Evolutionary conservation across 208 protist genomes (phyloP), one percentile per base, ranked within the genome.

Genomic region (Leishmania guyanensis): DNA sequence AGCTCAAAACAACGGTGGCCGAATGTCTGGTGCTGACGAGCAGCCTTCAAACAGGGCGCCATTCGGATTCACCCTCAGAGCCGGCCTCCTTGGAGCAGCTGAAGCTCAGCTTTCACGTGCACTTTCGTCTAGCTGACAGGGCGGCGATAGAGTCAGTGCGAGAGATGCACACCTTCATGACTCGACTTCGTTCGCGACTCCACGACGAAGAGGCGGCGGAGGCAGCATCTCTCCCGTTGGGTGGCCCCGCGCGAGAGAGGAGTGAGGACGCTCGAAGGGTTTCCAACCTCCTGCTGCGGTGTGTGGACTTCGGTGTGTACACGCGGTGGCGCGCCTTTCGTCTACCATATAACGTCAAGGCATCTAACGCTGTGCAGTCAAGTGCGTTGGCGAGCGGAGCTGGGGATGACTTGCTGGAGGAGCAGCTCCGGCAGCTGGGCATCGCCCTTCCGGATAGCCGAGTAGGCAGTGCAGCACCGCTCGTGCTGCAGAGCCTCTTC

Each of bases 241-340:
- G 71, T 46, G 22, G 22, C 58, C 1, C 54, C 10, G 26, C 71
- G 5, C 51, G 70, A 5, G 50, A 33, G 51, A 62, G n/a, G 43
- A n/a, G 36, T 6, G 71, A 58, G 22, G 76, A 62, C 39, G 80
- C 65, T 16, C 36, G 6, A 33, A 70, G 36, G 43, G 77, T 72
- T 46, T 22, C 65, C 33, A 26, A 51, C 36, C 60, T 82, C 0
- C 54, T 96, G 60, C 85, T 83, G 26, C 69, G 78, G 50, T 95
- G 87, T 58, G 89, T 97, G 29, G 94, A 97, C 85, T 94, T 95
- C 78, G 88, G 90, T n/a, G 94, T 97, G 46, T 97, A 97, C 87
- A 88, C 90, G 2, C 90, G 94, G 3, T 97, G 92, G 91, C 91
- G 94, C 14, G 91, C 94, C 9, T 96, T 97, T 75, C 91, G 94